Evolutionary conservation across 1,284 basidiomycete species (phyloP), one percentile per base, ranked within the genome.

Genomic region (Pterulicium gracile): DNA sequence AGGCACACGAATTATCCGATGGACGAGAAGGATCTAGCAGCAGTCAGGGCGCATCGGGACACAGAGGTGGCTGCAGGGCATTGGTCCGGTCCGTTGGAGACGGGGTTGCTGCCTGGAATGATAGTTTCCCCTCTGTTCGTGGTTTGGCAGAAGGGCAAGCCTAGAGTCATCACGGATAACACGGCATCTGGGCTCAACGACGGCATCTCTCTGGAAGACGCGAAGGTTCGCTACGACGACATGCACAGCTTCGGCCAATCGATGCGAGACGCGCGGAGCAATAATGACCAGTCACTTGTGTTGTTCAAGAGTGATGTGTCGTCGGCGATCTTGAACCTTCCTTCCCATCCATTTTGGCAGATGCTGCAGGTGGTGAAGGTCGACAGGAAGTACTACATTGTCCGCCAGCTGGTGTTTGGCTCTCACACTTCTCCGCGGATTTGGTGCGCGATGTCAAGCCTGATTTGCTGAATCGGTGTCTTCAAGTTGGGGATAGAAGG

Each of bases 261-360:
- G 5, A 42, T 66, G 1, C 52, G 52, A 15, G 19, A 54, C 14
- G 49, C 55, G 2, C 5, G 48, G 0, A 17, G 42, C 7, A 22
- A 56, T 51, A 50, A 43, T 5, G 18, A 43, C 17, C 43, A 32
- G 0, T 3, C 36, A 2, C 46, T 58, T 20, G 41, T 54, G 15
- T 44, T 55, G 0, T 62, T 56, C 47, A 62, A 62, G 49, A 55
- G 54, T 13, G 58, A 63, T 45, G 55, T 64, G 3, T 18, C 54
- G 1, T 50, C 50, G 7, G 61, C 61, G 1, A 64, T 61, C 43
- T 54, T 55, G 10, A 60, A 56, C 47, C 51, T 61, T 1, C 58
- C 58, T 0, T 56, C 54, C 13, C 56, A 62, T 47, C 59, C 57
- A 1, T 22, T 58, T 3, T 62, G 57, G 57, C 61, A 65, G 42